Conservation (phyloP, 768 basidiomycete species). For the Leucocoprinus leucothites region DNA sequence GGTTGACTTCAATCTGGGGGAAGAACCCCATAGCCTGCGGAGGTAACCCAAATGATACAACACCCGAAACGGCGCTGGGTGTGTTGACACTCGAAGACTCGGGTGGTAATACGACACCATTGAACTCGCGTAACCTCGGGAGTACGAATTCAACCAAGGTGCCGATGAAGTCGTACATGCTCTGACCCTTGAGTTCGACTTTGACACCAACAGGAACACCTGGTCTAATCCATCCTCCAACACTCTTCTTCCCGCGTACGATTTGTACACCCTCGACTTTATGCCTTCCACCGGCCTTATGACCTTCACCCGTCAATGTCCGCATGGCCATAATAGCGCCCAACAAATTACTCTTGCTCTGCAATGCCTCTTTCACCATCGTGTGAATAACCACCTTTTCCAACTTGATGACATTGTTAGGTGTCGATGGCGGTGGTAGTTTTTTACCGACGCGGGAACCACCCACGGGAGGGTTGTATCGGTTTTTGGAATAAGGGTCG, state of each 20-base stretch:
- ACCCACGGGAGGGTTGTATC: conserved; percentile 72
- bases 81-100: conserved; percentile 66
- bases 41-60: conserved; percentile 85
- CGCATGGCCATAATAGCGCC: conserved; percentile 87
- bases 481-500: conserved; percentile 81
- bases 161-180: conserved; percentile 93
- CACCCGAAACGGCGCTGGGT: conserved; percentile 78
- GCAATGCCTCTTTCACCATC: conserved; percentile 78
- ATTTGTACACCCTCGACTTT: conserved; percentile 77
- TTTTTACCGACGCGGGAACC: conserved; percentile 67
- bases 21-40: conserved; percentile 85
- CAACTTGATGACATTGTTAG: conserved; percentile 69
- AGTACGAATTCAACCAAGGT: conserved; percentile 91
- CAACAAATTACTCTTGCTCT: conserved; percentile 69
- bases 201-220: conserved; percentile 84
- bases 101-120: conserved; percentile 77
- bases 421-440: conserved; percentile 59
- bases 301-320: conserved; percentile 81
- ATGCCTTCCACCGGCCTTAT: conserved; percentile 67
- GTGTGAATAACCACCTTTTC: conserved; percentile 86
- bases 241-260: conserved; percentile 63
- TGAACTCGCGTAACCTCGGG: conserved; percentile 90
- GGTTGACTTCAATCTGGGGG: conserved; percentile 94
- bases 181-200: conserved; percentile 84
- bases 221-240: conserved; percentile 80